Base-by-base conservation (phyloP, 306 rosid species). In the Trifolium pratense region DNA sequence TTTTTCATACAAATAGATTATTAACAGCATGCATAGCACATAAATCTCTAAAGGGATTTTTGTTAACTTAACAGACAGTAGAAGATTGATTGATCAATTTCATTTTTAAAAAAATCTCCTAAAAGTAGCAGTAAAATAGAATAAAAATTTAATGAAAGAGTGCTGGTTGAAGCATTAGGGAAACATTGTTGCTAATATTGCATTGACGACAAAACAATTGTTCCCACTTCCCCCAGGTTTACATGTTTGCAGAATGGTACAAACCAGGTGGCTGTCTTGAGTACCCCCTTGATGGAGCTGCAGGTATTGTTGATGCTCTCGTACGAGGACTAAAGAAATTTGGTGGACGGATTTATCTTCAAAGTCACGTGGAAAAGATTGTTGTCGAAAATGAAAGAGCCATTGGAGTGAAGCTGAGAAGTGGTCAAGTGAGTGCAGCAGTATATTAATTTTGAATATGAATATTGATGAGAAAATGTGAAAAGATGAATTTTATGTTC, bases 191-290 rank as follows among this genome's bases (percentile, higher is more conserved):
- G 66, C 66, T 55, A 31, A 9, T 37, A 26, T 70, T 66, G 20
- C 32, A 17, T 36, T 46, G 52, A 31, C 73, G 60, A 53, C 81
- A 23, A 56, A 66, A 17, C 72, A 43, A 1, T 14, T 48, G 39
- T 7, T 75, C 57, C 7, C 34, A 58, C 61, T 59, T 39, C 53
- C 7, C 34, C 78, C 87, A 91, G 98, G 70, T 93, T 69, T 91
- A 91, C 80, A 91, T 93, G 98, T 89, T 93, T 84, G 96, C 97
- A 23, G 98, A 93, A 74, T 93, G 98, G 98, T 91, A 91, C 84
- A 93, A 89, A 83, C 91, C 96, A n/a, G 96, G 96, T 10, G 85
- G 90, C 86, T 82, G 90, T 78, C 97, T 93, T 21, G 98, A 89
- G 79, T 91, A 93, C 80, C 98, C 98, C 49, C 87, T 89, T 68